These are phyloP conservation scores for Penstemon eatonii DNA, from an alignment of 257 asterid species.

Conservation along the genomic window DNA sequence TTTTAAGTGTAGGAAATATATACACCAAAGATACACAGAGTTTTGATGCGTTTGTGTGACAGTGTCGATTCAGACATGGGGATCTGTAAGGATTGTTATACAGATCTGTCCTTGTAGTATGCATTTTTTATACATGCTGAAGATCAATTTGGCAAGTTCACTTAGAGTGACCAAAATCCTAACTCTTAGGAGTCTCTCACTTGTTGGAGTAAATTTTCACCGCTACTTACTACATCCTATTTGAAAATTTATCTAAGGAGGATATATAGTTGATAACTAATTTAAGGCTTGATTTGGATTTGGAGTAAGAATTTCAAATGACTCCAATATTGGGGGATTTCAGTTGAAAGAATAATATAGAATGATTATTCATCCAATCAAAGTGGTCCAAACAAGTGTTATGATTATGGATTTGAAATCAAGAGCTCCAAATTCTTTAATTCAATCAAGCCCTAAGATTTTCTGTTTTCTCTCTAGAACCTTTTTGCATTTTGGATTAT, in stretches of 20 bases:
- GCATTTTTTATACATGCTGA: neutral
- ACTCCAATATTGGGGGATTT: no score
- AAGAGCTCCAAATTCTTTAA: no score
- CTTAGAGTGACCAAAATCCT: neutral
- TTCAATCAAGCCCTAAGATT: neutral
- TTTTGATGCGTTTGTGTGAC: neutral
- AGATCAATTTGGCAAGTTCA: neutral
- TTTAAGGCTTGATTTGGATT: no score
- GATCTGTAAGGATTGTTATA: neutral
- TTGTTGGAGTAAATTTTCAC: no score
- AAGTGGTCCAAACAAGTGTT: no score
- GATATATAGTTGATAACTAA: neutral
- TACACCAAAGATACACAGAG: neutral
- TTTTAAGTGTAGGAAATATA: neutral
- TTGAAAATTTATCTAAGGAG: no score
- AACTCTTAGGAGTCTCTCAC: neutral
- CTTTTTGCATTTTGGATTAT: slow-evolving; percentile 4
- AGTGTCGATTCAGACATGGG: neutral
- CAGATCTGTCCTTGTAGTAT: neutral
- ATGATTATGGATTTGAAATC: no score
- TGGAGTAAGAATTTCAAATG: no score
- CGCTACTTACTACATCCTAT: no score
- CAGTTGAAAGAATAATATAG: no score
- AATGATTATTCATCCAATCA: no score
- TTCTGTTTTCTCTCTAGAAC: neutral